These are phyloP conservation scores for Allomyces macrogynus DNA, from an alignment of 192 early-diverging fungal species.

Conservation along the genomic window DNA sequence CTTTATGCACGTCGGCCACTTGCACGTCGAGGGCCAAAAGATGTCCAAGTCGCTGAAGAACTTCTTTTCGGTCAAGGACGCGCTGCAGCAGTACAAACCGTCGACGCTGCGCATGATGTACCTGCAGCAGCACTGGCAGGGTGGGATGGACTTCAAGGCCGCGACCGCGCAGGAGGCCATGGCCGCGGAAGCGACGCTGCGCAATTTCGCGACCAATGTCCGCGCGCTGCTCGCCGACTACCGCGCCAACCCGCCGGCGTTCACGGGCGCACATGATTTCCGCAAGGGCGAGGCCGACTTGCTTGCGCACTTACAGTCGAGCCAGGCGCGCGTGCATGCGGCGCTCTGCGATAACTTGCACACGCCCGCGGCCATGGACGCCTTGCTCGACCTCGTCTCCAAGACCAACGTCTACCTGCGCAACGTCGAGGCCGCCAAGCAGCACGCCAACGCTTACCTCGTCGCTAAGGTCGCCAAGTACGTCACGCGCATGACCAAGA, in stretches of 20 bases:
- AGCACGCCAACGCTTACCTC: constrained; percentile 40
- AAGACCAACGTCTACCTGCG: constrained; percentile 59
- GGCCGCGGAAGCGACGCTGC: constrained; percentile 50
- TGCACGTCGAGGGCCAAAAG: constrained; percentile 86
- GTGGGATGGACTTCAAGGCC: constrained; percentile 60
- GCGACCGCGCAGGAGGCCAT: constrained; percentile 56
- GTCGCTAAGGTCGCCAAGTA: constrained; percentile 61
- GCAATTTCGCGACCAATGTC: constrained; percentile 76
- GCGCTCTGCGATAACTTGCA: constrained; percentile 86
- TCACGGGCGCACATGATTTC: constrained; percentile 53
- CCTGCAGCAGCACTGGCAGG: constrained; percentile 69
- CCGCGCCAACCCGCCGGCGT: constrained; percentile 24
- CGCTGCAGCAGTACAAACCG: constrained; percentile 57
- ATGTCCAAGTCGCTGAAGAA: constrained; percentile 99
- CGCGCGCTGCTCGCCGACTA: constrained; percentile 54
- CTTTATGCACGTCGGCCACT: constrained; percentile 89
- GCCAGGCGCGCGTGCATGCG: constrained; percentile 51
- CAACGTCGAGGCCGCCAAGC: constrained; percentile 20
- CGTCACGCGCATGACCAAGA: constrained; percentile 57
- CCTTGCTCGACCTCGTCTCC: constrained; percentile 56
- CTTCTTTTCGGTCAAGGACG: constrained; percentile 84
- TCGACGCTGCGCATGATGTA: constrained; percentile 80
- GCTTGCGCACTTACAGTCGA: constrained; percentile 32
- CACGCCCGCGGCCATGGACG: constrained; percentile 59
- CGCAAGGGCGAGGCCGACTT: constrained; percentile 49